phyloP scores from a whole-genome alignment of 2,329 filamentous ascomycete species.

The Aureobasidium lini region DNA sequence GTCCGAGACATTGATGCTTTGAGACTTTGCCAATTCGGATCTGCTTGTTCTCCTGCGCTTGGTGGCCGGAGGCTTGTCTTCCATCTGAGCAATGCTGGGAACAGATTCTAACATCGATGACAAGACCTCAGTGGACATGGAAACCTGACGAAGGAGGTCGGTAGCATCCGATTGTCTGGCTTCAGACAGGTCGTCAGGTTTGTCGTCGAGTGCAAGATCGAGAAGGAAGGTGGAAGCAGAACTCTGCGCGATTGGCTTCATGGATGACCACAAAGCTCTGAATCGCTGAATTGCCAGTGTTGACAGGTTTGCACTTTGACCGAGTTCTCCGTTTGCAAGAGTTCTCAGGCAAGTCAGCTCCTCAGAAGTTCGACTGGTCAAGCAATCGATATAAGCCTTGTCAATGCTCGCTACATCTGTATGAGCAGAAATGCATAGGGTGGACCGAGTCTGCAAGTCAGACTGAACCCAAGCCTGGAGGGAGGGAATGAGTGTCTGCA shows the following conservation, averaged over 20 bases:
- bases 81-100: slow-evolving; percentile 64
- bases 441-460: slow-evolving; percentile 41
- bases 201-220: slow-evolving; percentile 47
- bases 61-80: slow-evolving; percentile 62
- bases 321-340: slow-evolving; percentile 40
- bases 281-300: slow-evolving; percentile 62
- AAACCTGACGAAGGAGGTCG: slow-evolving; percentile 64
- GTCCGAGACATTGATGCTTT: slow-evolving; percentile 56
- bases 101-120: slow-evolving; percentile 65
- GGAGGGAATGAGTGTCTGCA: slow-evolving; percentile 66
- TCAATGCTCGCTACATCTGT: slow-evolving; percentile 45
- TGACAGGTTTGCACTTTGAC: slow-evolving; percentile 45
- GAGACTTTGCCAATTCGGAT: slow-evolving; percentile 56
- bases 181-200: slow-evolving; percentile 25
- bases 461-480: slow-evolving; percentile 59
- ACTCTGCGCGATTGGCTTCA: slow-evolving; percentile 58
- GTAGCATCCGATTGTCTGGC: slow-evolving; percentile 51
- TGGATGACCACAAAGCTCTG: slow-evolving; percentile 61
- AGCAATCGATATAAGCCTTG: slow-evolving; percentile 43
- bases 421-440: slow-evolving; percentile 43
- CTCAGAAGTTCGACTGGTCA: slow-evolving; percentile 51
- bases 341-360: slow-evolving; percentile 48
- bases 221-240: slow-evolving; percentile 57
- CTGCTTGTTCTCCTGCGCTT: slow-evolving; percentile 76
- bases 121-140: slow-evolving; percentile 67